Base-by-base conservation (phyloP, 1,284 basidiomycete species). In the Mycena citricolor region DNA sequence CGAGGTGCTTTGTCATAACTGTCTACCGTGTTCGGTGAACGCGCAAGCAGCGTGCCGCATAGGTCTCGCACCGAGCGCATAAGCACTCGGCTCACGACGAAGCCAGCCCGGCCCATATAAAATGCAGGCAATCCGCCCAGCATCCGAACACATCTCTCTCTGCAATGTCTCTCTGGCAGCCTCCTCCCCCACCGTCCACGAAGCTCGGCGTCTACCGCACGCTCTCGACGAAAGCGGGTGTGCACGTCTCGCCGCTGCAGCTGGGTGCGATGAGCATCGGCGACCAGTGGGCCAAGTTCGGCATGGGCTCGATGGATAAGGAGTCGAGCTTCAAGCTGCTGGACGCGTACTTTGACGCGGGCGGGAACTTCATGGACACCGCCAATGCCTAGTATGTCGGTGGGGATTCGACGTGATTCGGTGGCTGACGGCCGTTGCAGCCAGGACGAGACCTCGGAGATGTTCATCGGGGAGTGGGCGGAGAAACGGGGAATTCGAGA, bases 401-500 rank as follows among this genome's bases (percentile, higher is more conserved):
- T n/a, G n/a, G n/a, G n/a, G n/a, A n/a, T 17, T 20, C 4, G 3
- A 8, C 21, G 13, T 30, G 26, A 16, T 8, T 19, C 4, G 16
- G 14, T 8, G 13, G 26, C 14, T 25, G 8, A 12, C 19, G 13
- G 20, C 26, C 25, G 3, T 35, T 24, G 4, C n/a, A 66, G 66
- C 51, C 69, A 73, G 38, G 59, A 71, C 38, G 69, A 66, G 16
- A 56, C 62, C 24, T 67, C 63, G 0, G 73, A 76, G 44, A 38
- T 57, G 39, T 64, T 70, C 51, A 62, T 76, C 29, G 73, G 73
- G 14, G 71, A 74, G 49, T 76, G 73, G 74, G 64, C 64, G 44
- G 63, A 70, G 45, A 42, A 54, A 1, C 63, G 67, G 8, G 61
- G 61, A 1, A 69, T 66, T 36, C 61, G 74, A 12, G 72, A 76